Percentiles rank a stretch among this genome's conserved stretches.
phyloP scores from a whole-genome alignment of 306 rosid species.

The Inga leiocalycina region DNA sequence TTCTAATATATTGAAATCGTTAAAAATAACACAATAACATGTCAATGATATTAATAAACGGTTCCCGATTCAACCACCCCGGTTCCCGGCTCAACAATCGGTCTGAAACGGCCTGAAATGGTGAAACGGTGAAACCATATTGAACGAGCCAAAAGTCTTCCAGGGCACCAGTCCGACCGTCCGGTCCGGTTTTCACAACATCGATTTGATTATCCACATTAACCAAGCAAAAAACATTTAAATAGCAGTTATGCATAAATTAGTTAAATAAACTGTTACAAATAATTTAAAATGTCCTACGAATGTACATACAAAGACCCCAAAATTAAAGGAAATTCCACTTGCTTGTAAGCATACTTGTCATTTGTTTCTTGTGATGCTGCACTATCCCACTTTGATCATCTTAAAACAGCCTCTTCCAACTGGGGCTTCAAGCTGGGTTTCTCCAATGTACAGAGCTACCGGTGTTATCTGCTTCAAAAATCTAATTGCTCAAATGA shows the following conservation, averaged over 20 bases:
- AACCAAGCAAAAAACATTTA: not conserved
- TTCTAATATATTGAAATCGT: too few species aligned
- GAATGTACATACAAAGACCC: not conserved
- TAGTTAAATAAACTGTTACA: not conserved
- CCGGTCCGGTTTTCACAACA: too few species aligned
- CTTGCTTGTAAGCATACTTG: not conserved
- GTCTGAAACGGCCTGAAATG: too few species aligned
- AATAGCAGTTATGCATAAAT: not conserved
- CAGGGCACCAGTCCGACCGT: too few species aligned
- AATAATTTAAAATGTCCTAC: not conserved
- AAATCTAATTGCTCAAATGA: constrained; percentile 83
- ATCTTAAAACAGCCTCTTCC: constrained; percentile 77
- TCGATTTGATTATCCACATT: too few species aligned
- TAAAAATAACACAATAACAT: too few species aligned
- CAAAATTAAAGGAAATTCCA: not conserved
- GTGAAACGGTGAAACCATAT: too few species aligned
- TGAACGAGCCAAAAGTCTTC: too few species aligned
- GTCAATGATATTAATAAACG: too few species aligned
- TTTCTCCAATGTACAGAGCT: constrained; percentile 85
- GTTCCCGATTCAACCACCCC: too few species aligned
- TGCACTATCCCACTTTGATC: constrained; percentile 75
- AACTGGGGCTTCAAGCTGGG: constrained; percentile 73
- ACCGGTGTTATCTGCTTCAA: constrained; percentile 80
- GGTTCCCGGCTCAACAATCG: too few species aligned
- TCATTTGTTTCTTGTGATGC: constrained; percentile 46